Conservation (phyloP, 164 flowering plant species). For the Macadamia integrifolia region DNA sequence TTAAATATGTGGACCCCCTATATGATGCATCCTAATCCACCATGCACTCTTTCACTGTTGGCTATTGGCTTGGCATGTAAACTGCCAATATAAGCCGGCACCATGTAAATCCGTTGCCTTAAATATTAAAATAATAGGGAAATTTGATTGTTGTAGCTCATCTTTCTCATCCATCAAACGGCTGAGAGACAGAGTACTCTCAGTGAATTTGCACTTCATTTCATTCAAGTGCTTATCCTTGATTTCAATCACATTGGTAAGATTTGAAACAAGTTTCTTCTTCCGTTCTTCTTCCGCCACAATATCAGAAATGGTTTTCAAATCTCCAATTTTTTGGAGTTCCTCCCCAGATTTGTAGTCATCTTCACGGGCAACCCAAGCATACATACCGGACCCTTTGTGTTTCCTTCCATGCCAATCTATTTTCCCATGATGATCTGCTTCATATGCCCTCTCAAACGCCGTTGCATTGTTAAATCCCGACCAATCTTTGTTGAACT, state of each 20-base stretch:
- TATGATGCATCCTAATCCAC: no score
- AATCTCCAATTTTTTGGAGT: slow-evolving; percentile 60
- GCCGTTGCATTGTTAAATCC: slow-evolving; percentile 71
- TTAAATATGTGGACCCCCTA: no score
- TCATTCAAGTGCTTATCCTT: slow-evolving; percentile 52
- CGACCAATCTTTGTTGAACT: slow-evolving; percentile 69
- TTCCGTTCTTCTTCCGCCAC: slow-evolving; percentile 71
- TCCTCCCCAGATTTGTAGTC: slow-evolving; percentile 59
- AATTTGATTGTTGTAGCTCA: slow-evolving; percentile 35
- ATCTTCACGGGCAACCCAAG: slow-evolving; percentile 91
- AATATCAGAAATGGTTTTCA: slow-evolving; percentile 64
- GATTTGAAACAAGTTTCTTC: slow-evolving; percentile 52
- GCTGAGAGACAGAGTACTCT: slow-evolving; percentile 37
- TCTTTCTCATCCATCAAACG: slow-evolving; percentile 53
- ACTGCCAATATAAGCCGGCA: no score
- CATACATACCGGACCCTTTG: slow-evolving; percentile 49
- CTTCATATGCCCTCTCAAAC: slow-evolving; percentile 70
- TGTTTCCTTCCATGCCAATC: slow-evolving; percentile 43
- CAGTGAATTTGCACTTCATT: slow-evolving; percentile 40
- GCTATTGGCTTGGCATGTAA: no score
- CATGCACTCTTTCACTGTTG: no score
- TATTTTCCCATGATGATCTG: slow-evolving; percentile 65
- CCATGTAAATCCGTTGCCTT: no score
- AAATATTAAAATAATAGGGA: not conserved
- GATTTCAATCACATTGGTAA: slow-evolving; percentile 59